Evolutionary conservation across 148 eudicot species (phyloP), one percentile per base, ranked within the genome.

Genomic region (Selenicereus undatus): DNA sequence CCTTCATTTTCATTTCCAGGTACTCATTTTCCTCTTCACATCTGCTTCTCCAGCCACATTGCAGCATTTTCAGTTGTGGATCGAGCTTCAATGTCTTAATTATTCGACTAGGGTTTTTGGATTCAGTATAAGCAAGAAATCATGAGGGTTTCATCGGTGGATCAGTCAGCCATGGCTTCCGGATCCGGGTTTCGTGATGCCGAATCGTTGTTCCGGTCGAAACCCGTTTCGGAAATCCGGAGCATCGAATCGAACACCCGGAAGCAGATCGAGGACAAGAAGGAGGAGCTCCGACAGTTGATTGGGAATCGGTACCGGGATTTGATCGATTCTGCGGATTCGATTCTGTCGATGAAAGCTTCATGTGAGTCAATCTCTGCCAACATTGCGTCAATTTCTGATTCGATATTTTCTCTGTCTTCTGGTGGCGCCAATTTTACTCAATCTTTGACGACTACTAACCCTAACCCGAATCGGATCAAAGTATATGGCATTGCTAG

Each of bases 311-410:
- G 98, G 1, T 96, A 92, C 81, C 86, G 99, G 0, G 99, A 96
- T 87, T 85, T 96, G 32, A 94, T 96, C 73, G 99, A 93, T 66
- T 96, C 98, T 0, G 99, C 98, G 12, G 99, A 96, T 83, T 91
- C 97, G 26, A 93, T 96, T 10, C 84, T 96, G 36, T 77, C 68
- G 14, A 96, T 96, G 99, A 92, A 91, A 81, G 87, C 97, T 3
- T 90, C 93, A 7, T 87, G 91, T 74, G 93, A 93, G 87, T 90
- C 90, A 26, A 93, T 96, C 64, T 90, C 94, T 26, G 81, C 84
- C 0, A 93, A 96, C 29, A 88, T 96, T 24, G 79, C 90, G 1
- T 84, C 83, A 22, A 85, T 88, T 68, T 73, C 82, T 51, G 85
- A 83, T 83, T 83, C 83, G 4, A 81, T 85, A 3, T 50, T 82